These are phyloP conservation scores for Metschnikowia cubensis DNA, from an alignment of 805 yeast species.

Conservation along the genomic window DNA sequence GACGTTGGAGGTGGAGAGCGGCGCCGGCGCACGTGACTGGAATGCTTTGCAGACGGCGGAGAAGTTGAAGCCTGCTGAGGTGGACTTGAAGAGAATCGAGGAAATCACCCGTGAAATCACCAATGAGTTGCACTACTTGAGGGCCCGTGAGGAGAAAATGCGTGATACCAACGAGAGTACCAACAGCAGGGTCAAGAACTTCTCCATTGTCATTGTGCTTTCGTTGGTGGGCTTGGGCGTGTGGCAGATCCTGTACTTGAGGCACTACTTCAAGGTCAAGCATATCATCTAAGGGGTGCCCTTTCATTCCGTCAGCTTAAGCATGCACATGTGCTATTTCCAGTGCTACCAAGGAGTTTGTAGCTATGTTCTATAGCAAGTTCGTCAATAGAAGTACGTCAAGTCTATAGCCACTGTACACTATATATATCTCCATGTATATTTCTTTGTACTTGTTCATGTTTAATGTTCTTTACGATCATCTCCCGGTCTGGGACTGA, in stretches of 20 bases:
- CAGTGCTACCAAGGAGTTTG: no score
- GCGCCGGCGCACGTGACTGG: slow-evolving; percentile 98
- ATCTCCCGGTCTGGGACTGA: no score
- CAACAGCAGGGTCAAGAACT: slow-evolving; percentile 85
- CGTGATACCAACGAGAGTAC: slow-evolving; percentile 98
- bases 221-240: slow-evolving; percentile 75
- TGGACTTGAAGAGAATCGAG: slow-evolving; percentile 81
- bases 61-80: slow-evolving; percentile 88
- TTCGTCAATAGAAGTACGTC: no score
- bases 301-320: no score
- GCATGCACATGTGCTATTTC: no score
- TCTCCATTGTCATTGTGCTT: slow-evolving; percentile 65
- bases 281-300: slow-evolving; percentile 52
- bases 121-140: slow-evolving; percentile 77
- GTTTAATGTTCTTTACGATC: no score
- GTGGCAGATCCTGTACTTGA: slow-evolving; percentile 90
- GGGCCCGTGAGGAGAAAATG: slow-evolving; percentile 82
- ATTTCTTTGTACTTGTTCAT: no score
- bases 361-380: background rate
- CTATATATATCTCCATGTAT: no score
- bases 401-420: no score
- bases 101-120: slow-evolving; percentile 81
- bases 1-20: slow-evolving; percentile 90
- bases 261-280: slow-evolving; percentile 86
- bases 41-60: slow-evolving; percentile 89